Percentiles rank a stretch among this genome's conserved stretches.
phyloP scores from a whole-genome alignment of 176 grass and related monocot genomes.

The Cenchrus fungigraminus region DNA sequence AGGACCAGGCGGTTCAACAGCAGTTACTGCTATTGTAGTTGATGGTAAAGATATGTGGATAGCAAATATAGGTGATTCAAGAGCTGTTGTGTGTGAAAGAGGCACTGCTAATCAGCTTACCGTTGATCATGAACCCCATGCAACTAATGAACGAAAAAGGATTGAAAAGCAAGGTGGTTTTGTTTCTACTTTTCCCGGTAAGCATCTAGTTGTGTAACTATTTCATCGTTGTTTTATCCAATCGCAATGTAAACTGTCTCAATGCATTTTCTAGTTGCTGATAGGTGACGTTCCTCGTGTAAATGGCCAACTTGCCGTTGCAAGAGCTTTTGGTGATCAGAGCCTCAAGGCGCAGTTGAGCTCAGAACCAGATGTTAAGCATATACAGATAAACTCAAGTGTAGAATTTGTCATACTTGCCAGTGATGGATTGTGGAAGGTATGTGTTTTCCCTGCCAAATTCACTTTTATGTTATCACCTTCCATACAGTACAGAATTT shows the following conservation, averaged over 20 bases:
- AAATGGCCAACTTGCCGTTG: constrained; percentile 92
- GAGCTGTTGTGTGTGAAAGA: constrained; percentile 80
- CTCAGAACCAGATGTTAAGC: constrained; percentile 81
- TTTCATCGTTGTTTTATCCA: constrained; percentile 11
- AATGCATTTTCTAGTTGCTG: constrained; percentile 29
- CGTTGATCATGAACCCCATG: constrained; percentile 81
- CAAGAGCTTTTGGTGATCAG: constrained; percentile 90
- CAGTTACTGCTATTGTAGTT: constrained; percentile 83
- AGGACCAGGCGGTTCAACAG: constrained; percentile 82
- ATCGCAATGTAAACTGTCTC: not conserved
- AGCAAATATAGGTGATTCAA: constrained; percentile 87
- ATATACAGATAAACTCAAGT: constrained; percentile 61
- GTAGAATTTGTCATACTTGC: constrained; percentile 88
- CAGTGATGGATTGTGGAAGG: constrained; percentile 95
- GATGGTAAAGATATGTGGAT: constrained; percentile 93
- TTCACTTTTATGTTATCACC: not conserved
- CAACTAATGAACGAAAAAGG: constrained; percentile 59
- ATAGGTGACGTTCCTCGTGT: constrained; percentile 91
- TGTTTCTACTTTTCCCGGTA: constrained; percentile 86
- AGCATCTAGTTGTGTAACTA: constrained; percentile 33
- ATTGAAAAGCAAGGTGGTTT: constrained; percentile 91
- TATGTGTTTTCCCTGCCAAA: constrained; percentile 37
- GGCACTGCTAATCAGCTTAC: constrained; percentile 75
- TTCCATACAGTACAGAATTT: not conserved
- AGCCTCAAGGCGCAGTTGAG: constrained; percentile 84